A percentile compares a stretch with the other conserved stretches of the same genome.
These are phyloP conservation scores for Backusella australiensis DNA, from an alignment of 192 early-diverging fungal species.

Conservation along the genomic window DNA sequence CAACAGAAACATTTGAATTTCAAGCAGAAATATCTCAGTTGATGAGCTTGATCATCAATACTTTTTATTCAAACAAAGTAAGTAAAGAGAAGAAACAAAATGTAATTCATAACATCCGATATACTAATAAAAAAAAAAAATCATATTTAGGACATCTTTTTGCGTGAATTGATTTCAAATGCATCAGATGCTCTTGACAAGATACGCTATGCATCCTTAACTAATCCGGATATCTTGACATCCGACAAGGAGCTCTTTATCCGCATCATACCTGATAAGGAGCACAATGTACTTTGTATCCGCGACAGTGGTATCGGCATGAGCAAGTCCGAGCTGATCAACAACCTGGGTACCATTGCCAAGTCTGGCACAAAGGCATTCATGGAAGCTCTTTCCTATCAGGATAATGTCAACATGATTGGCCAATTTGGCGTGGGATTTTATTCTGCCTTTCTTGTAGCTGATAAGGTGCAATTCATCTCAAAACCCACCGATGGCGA, in stretches of 20 bases:
- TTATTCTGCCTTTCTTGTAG: slow-evolving; percentile 99
- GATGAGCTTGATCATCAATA: slow-evolving; percentile 99
- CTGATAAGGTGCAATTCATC: slow-evolving; percentile 93
- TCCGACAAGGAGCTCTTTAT: slow-evolving; percentile 93
- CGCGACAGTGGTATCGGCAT: slow-evolving; percentile 91
- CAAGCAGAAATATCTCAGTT: slow-evolving; percentile 99
- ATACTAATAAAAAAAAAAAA: neutral
- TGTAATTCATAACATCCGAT: neutral
- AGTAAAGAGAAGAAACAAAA: neutral
- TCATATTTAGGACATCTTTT: slow-evolving; percentile 67
- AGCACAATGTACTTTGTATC: slow-evolving; percentile 68
- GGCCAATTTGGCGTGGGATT: slow-evolving; percentile 99
- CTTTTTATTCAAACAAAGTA: slow-evolving; percentile 96
- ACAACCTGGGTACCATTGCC: slow-evolving; percentile 99
- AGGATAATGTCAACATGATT: slow-evolving; percentile 99
- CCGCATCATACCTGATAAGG: slow-evolving; percentile 84
- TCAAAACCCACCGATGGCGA: slow-evolving; percentile 96
- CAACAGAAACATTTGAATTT: slow-evolving; percentile 79
- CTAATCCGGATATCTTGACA: slow-evolving; percentile 89
- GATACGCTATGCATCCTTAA: slow-evolving; percentile 95
- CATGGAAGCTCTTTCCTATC: slow-evolving; percentile 94
- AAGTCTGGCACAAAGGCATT: slow-evolving; percentile 99
- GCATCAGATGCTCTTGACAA: slow-evolving; percentile 75
- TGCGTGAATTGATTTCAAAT: slow-evolving; percentile 97
- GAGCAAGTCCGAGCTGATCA: slow-evolving; percentile 93